Evolutionary conservation across 2,329 filamentous ascomycete species (phyloP).

Genomic region (Colletotrichum camelliae): DNA sequence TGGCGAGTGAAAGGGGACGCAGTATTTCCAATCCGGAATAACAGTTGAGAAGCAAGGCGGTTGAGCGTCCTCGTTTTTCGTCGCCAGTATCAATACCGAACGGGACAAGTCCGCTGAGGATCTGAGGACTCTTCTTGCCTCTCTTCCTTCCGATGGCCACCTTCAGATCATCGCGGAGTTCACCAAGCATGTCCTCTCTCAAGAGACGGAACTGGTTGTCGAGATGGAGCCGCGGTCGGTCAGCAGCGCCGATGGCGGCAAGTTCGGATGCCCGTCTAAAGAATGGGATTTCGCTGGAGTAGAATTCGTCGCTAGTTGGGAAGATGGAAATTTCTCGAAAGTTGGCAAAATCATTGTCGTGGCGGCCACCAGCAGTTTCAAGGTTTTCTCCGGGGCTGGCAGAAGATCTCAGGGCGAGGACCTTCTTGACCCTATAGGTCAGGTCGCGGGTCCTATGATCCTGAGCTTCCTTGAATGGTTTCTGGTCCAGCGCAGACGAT

Average conservation of each 20-base stretch:
- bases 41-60: constrained; percentile 44
- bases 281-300: constrained; percentile 57
- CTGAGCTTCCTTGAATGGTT: constrained; percentile 29
- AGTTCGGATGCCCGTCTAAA: constrained; percentile 59
- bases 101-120: constrained; percentile 45
- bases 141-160: constrained; percentile 53
- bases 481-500: constrained; percentile 27
- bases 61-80: constrained; percentile 32
- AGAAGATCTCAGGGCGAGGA: constrained; percentile 32
- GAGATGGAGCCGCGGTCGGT: constrained; percentile 56
- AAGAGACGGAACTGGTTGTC: constrained; percentile 77
- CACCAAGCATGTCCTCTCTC: constrained; percentile 73
- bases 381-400: constrained; percentile 18
- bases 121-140: constrained; percentile 38
- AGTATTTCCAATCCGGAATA: constrained; percentile 52
- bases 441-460: constrained; percentile 28
- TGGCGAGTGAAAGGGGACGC: constrained; percentile 18
- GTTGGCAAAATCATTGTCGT: constrained; percentile 74
- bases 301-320: constrained; percentile 70
- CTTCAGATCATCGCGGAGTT: constrained; percentile 67
- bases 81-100: constrained; percentile 40
- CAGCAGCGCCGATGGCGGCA: constrained; percentile 35
- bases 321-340: constrained; percentile 67
- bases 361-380: constrained; percentile 64
- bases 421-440: constrained; percentile 43